phyloP scores from a whole-genome alignment of 768 basidiomycete genomes.

The Pleurotus sapidus region DNA sequence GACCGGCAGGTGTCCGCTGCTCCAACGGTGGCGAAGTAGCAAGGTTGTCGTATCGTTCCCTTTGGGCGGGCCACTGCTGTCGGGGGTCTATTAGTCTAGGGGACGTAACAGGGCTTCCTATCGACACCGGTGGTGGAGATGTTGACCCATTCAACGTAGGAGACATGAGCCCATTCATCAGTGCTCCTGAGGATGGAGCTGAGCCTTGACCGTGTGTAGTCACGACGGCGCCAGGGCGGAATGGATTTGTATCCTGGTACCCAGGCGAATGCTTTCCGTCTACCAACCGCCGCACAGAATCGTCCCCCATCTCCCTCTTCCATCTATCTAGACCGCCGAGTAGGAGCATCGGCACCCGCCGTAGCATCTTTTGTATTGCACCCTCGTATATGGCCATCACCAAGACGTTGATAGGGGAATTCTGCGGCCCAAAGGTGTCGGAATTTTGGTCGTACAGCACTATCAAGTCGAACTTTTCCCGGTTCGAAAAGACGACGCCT shows the following conservation, averaged over 20 bases:
- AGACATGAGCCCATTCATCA: slow-evolving; percentile 1
- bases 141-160: neutral
- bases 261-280: slow-evolving; percentile 21
- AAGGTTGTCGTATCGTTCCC: neutral
- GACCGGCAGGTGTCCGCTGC: slow-evolving; percentile 9
- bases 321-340: slow-evolving; percentile 85
- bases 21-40: neutral
- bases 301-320: slow-evolving; percentile 55
- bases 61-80: neutral
- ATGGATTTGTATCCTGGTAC: slow-evolving; percentile 22
- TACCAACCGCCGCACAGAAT: slow-evolving; percentile 20
- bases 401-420: slow-evolving; percentile 56
- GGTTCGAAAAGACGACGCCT: slow-evolving; percentile 71
- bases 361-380: slow-evolving; percentile 69
- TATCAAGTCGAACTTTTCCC: slow-evolving; percentile 86
- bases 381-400: slow-evolving; percentile 69
- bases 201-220: too few relatives aligned
- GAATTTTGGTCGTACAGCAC: slow-evolving; percentile 79
- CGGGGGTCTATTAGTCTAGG: neutral
- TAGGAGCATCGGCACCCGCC: slow-evolving; percentile 77
- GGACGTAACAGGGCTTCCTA: neutral
- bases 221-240: too few relatives aligned
- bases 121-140: neutral
- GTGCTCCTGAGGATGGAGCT: too few relatives aligned
- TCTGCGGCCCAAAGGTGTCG: slow-evolving; percentile 42